phyloP scores from a whole-genome alignment of 805 yeast genomes.

The Hanseniaspora jakobsenii region DNA sequence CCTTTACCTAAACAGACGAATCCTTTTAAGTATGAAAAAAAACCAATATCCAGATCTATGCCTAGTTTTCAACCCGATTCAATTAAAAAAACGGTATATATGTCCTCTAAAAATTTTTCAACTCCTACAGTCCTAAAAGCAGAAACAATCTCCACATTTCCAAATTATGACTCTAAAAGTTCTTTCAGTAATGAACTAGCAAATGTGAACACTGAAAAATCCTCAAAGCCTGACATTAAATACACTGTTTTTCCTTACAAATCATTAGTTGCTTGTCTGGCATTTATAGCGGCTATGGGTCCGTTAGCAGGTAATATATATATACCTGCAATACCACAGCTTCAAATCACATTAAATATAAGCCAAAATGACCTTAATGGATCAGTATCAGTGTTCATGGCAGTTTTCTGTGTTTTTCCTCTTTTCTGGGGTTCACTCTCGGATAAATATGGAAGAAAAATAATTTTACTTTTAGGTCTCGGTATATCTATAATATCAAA shows the following conservation, averaged over 20 bases:
- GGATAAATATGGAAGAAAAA: conserved; percentile 52
- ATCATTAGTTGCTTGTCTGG: neutral
- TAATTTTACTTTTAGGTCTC: conserved; percentile 48
- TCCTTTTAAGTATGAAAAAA: too few relatives aligned
- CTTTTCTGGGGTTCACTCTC: conserved; percentile 45
- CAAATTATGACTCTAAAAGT: neutral
- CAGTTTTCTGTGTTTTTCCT: conserved; percentile 44
- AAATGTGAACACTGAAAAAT: neutral
- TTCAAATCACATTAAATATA: conserved; percentile 32
- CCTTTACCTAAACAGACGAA: too few relatives aligned
- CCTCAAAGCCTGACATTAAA: neutral
- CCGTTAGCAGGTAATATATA: conserved; percentile 48
- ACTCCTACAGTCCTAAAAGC: neutral
- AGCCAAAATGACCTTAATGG: conserved; percentile 39
- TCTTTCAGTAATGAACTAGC: neutral
- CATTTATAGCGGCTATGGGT: conserved; percentile 26
- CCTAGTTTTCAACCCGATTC: too few relatives aligned
- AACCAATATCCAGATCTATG: neutral
- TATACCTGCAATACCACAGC: conserved; percentile 40
- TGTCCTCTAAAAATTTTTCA: neutral
- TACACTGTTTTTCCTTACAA: conserved; percentile 6
- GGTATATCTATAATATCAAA: conserved; percentile 48
- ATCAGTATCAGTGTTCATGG: conserved; percentile 48
- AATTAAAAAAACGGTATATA: too few relatives aligned
- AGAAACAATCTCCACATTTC: neutral